Base-by-base conservation (phyloP, 352 stramenopile genomes). In the Pythium aquatile region DNA sequence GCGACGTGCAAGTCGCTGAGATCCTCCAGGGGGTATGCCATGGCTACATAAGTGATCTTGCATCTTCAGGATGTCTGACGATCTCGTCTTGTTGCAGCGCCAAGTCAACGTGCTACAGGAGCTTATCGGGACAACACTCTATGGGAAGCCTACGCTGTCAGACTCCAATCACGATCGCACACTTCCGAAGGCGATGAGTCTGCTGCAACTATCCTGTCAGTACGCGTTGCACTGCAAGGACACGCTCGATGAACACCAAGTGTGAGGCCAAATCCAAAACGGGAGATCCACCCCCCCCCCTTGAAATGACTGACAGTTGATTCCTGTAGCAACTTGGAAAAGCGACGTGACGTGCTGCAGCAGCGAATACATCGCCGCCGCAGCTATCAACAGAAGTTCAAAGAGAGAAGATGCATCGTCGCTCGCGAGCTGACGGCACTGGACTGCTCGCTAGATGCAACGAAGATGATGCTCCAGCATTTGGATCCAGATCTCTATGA, bases 161-260 rank as follows among this genome's bases (percentile, higher is more conserved):
- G 4, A 37, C 0, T 64, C 24, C 1, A n/a, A 13, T 16, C 11
- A 48, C 1, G 48, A 28, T 9, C 24, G 37, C 1, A 32, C 49
- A 9, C 33, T 61, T 5, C 1, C 16, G 9, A 44, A 60, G 42
- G 47, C 55, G n/a, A 5, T 66, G 28, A 24, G 37, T 16, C 39
- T 91, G 11, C 69, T 90, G 1, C 83, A 91, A 54, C 56, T 91
- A 29, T 77, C 83, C 2, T 89, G 81, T 17, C 83, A 91, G 56
- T 91, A 91, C 55, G 67, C 77, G n/a, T 58, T 62, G 16, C 70
- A 85, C 47, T 88, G 76, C 32, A 59, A 73, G 5, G 49, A 68
- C 2, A 42, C 65, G 9, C 67, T 91, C 7, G 61, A 85, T 11
- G 58, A 58, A 28, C 58, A 77, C 60, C 62, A 52, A 2, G 75